Evolutionary conservation across 2,329 filamentous ascomycete genomes (phyloP), one percentile per base, ranked within the genome.

Genomic region (Aspergillus ruber): DNA sequence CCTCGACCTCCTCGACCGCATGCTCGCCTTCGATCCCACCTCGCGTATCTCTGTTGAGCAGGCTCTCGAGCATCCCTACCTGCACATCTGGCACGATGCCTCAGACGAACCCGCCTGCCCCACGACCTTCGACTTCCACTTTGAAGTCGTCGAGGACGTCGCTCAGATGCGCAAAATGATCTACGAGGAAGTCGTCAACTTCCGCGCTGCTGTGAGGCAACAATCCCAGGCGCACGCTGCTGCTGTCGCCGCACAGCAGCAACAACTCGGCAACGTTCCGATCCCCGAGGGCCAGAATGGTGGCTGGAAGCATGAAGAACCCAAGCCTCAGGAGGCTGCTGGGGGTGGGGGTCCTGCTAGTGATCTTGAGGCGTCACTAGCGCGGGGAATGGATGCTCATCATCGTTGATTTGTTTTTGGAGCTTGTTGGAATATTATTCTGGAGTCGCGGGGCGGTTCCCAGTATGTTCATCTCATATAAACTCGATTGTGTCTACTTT

Each of bases 41-140:
- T 86, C 86, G 55, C 89, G 93, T 63, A 94, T 98, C 70, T 88
- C 85, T 43, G 93, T 97, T 56, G 93, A 98, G 72, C 83, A 91
- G 63, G 93, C 93, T 15, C 84, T 98, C 49, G 90, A 97, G 75
- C 93, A 98, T 76, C 86, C 86, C 29, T 98, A 98, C 73, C 80
- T 98, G 47, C 83, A 91, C 64, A 96, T 98, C 74, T 97, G 93
- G 93, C 93, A 98, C 74, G 93, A 98, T 61, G 88, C 90, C 45
- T 90, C 87, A 3, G 93, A 98, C 71, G 93, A 98, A 75, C 93
- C 93, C 17, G 82, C 85, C 55, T 97, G 91, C 74, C 90, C 90
- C 0, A 88, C 86, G 13, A 90, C 89, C 15, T 98, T 98, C 73
- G 90, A 98, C 76, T 98, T 98, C 75, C 86, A 91, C 67, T 98